These are phyloP conservation scores for Quercus wislizeni DNA, from an alignment of 306 rosid species.

Conservation along the genomic window DNA sequence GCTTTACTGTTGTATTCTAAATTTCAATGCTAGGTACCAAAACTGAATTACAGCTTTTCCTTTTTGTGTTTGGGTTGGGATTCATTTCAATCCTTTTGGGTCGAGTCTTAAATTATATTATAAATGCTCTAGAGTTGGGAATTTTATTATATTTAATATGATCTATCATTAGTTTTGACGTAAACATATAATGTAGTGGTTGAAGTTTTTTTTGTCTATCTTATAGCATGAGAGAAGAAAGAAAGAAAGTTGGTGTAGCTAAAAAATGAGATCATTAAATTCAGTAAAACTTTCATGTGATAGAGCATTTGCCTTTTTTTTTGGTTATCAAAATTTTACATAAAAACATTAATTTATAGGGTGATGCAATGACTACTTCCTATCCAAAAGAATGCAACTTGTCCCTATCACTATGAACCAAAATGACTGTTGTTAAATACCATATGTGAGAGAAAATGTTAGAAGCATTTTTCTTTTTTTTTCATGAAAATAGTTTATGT, in stretches of 20 bases:
- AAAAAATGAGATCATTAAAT: no score
- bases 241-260: not conserved
- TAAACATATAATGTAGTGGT: not conserved
- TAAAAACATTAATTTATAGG: no score
- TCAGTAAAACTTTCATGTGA: no score
- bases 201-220: not conserved
- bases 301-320: no score
- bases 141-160: not conserved
- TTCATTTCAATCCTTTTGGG: no score
- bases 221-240: not conserved
- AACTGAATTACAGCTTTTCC: no score
- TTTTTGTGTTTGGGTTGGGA: no score
- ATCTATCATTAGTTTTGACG: not conserved
- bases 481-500: conserved; percentile 1
- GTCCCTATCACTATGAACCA: not conserved
- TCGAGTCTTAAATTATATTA: not conserved
- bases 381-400: no score
- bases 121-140: not conserved
- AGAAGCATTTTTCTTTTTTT: not conserved
- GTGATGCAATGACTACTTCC: no score
- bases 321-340: no score
- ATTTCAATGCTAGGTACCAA: not conserved
- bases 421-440: not conserved
- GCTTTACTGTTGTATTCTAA: not conserved
- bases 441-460: not conserved